Evolutionary conservation across 371 early-diverging fungal genomes (phyloP).

Genomic region (Apophysomyces variabilis): DNA sequence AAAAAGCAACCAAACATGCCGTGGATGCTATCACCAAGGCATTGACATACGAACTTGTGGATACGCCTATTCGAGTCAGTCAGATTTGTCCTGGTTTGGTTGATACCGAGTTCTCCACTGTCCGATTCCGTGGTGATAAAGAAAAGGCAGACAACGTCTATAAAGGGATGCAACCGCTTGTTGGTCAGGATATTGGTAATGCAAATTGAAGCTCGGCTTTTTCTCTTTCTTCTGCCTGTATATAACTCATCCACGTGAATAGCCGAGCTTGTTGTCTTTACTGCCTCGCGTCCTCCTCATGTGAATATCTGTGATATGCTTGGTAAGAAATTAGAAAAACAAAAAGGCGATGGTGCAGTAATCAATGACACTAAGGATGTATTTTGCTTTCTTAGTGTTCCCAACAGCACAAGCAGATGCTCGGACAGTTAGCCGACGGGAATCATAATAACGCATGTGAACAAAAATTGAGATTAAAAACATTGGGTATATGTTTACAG

Average conservation of each 20-base stretch:
- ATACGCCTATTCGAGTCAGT: slow-evolving; percentile 77
- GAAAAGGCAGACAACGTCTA: slow-evolving; percentile 80
- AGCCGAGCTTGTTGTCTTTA: slow-evolving; percentile 85
- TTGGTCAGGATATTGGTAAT: slow-evolving; percentile 70
- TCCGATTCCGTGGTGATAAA: slow-evolving; percentile 86
- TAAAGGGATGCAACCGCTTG: slow-evolving; percentile 76
- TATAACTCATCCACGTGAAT: neutral
- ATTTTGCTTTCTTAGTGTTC: slow-evolving; percentile 40
- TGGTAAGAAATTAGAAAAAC: slow-evolving; percentile 24
- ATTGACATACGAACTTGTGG: slow-evolving; percentile 80
- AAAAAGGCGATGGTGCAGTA: neutral
- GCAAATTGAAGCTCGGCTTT: neutral
- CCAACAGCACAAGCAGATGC: slow-evolving; percentile 80
- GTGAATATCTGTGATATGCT: slow-evolving; percentile 84
- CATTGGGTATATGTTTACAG: too few relatives aligned
- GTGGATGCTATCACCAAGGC: slow-evolving; percentile 84
- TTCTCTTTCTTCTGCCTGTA: neutral
- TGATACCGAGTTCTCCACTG: slow-evolving; percentile 91
- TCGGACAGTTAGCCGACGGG: slow-evolving; percentile 34
- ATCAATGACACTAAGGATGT: neutral
- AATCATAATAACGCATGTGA: neutral
- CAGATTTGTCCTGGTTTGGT: slow-evolving; percentile 83
- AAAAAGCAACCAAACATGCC: slow-evolving; percentile 83
- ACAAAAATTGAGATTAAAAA: too few relatives aligned
- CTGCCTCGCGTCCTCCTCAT: slow-evolving; percentile 80